Evolutionary conservation across 306 rosid species (phyloP), one percentile per base, ranked within the genome.

Genomic region (Cucurbita argyrosperma): DNA sequence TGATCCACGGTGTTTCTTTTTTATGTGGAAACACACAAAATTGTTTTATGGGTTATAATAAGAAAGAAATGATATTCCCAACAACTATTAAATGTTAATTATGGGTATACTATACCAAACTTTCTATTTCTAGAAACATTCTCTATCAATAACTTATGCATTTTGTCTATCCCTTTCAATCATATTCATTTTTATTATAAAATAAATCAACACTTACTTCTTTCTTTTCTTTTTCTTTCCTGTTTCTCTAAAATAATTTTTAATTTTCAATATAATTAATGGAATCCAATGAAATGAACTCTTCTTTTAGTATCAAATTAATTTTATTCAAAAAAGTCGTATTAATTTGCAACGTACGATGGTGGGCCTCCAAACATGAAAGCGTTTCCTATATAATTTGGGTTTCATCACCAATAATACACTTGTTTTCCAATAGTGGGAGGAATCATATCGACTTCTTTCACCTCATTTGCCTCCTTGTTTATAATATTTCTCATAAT

Each of bases 341-440:
- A 65, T 10, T 7, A 18, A 39, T 66, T 65, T 45, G 26, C 21
- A 45, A 42, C 35, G 52, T 8, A 40, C 14, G 42, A 65, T 42
- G 18, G 73, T 68, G 73, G 73, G 73, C 73, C 73, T 67, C 40
- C 15, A 65, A 43, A 45, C 52, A 47, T 68, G 13, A 68, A 67
- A 11, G 13, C 56, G 10, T 47, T 5, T 46, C 21, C 21, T 21
- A 30, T 65, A 15, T 18, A 46, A 67, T 45, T 67, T 30, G 35
- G 35, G 35, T 30, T 30, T 30, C 3, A 30, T 45, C 4, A 47
- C 47, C 55, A 45, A 47, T 68, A 68, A 68, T 68, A 46, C 56
- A 68, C 56, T 68, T 21, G 10, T 12, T 68, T 67, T 68, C 55
- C 42, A 11, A 19, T 46, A 46, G 42, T 68, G 57, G 73, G 5